Percentiles rank a stretch among this genome's conserved stretches.
These are phyloP conservation scores for Erythrophleum ivorense DNA, from an alignment of 331 rosid genomes.

Conservation along the genomic window DNA sequence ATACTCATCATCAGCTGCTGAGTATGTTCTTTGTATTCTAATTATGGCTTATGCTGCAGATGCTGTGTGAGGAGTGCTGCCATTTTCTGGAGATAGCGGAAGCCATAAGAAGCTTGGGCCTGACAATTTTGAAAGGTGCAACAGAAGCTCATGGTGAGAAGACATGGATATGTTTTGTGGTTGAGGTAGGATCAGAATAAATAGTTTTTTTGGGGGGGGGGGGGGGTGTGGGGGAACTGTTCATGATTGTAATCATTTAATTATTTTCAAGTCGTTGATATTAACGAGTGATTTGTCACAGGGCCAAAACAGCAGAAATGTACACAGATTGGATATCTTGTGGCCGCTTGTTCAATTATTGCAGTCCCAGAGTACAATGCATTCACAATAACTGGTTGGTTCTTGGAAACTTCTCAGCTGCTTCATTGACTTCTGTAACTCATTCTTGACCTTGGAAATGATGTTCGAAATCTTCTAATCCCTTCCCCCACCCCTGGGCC, in stretches of 20 bases:
- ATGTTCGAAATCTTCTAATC: background rate
- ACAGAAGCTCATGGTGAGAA: slow-evolving; percentile 86
- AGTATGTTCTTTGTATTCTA: slow-evolving; percentile 19
- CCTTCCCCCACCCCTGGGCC: background rate
- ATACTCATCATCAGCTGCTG: background rate
- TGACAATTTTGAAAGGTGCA: slow-evolving; percentile 79
- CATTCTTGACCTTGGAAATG: slow-evolving; percentile 35
- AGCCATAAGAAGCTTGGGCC: slow-evolving; percentile 86
- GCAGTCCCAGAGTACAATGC: slow-evolving; percentile 68
- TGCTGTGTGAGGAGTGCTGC: slow-evolving; percentile 91
- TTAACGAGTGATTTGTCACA: slow-evolving; percentile 42
- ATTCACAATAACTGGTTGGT: slow-evolving; percentile 41
- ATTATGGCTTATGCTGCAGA: slow-evolving; percentile 54
- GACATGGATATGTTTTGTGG: slow-evolving; percentile 88
- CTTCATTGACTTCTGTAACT: slow-evolving; percentile 47
- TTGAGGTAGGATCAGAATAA: slow-evolving; percentile 68
- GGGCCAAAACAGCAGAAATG: slow-evolving; percentile 80
- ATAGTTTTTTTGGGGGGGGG: background rate
- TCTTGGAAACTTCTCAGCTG: slow-evolving; percentile 39
- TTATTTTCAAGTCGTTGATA: background rate
- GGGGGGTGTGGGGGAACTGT: background rate
- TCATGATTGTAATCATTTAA: background rate
- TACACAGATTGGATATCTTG: slow-evolving; percentile 91
- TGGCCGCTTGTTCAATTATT: slow-evolving; percentile 97
- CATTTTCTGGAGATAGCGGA: slow-evolving; percentile 97